Evolutionary conservation across 163 green algal genomes (phyloP).

Genomic region (Trebouxiophyceae sp.): DNA sequence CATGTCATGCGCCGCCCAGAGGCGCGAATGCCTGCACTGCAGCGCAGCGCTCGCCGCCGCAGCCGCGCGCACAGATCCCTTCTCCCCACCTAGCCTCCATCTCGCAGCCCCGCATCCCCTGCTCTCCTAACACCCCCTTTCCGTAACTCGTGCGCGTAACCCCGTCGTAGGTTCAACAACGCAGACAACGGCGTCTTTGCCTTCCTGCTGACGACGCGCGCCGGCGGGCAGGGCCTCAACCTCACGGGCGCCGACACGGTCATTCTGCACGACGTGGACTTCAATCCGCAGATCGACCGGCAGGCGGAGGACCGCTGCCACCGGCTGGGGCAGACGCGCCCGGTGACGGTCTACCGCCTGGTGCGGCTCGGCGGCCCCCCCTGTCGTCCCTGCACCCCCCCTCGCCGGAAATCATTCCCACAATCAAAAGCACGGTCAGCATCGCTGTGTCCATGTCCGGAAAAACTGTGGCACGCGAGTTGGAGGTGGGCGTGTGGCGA

Average conservation of each 20-base stretch:
- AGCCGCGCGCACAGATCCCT: too few species aligned
- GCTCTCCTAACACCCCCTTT: too few species aligned
- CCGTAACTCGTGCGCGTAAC: not conserved
- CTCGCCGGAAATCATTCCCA: too few species aligned
- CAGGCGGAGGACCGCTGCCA: slow-evolving; percentile 74
- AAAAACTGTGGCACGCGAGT: too few species aligned
- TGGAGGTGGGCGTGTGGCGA: too few species aligned
- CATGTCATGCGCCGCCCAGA: too few species aligned
- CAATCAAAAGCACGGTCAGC: too few species aligned
- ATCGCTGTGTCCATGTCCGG: too few species aligned
- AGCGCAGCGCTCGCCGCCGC: too few species aligned
- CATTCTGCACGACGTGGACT: slow-evolving; percentile 91
- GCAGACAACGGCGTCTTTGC: slow-evolving; percentile 65
- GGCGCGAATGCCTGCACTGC: too few species aligned
- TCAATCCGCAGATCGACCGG: slow-evolving; percentile 62
- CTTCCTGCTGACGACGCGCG: slow-evolving; percentile 88
- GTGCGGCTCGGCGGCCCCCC: slow-evolving; percentile 26
- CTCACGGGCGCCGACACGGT: slow-evolving; percentile 90
- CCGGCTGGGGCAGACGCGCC: slow-evolving; percentile 79
- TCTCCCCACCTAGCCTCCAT: slow-evolving; percentile 29
- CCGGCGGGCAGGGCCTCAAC: slow-evolving; percentile 81
- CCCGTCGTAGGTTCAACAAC: slow-evolving; percentile 69
- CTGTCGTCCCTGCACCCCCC: not conserved
- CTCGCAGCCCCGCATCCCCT: too few species aligned
- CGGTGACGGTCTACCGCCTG: slow-evolving; percentile 78